Percentiles rank a stretch among this genome's conserved stretches.
phyloP scores from a whole-genome alignment of 1,139 yeast genomes.

The Pichia sp. region DNA sequence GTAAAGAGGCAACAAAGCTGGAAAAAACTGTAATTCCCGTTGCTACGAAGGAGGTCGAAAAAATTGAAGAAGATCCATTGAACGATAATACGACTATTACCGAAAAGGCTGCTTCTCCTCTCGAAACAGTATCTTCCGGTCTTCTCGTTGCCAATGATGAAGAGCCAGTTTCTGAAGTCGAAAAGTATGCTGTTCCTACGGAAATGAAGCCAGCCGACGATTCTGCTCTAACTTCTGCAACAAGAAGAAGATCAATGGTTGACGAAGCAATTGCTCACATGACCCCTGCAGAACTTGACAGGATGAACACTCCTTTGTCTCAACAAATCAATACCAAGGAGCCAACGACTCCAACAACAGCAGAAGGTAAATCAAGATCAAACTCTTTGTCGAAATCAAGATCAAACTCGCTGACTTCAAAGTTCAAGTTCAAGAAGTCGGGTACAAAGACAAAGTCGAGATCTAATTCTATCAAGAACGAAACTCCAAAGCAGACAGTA shows the following conservation, averaged over 20 bases:
- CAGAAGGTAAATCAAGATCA: slow-evolving; percentile 2
- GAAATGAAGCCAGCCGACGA: slow-evolving; percentile 9
- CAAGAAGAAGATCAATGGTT: slow-evolving; percentile 30
- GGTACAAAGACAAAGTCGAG: slow-evolving; percentile 9
- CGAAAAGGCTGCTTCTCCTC: background rate
- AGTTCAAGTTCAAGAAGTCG: slow-evolving; percentile 11
- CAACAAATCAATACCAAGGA: slow-evolving; percentile 22
- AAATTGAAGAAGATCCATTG: background rate
- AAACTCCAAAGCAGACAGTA: background rate
- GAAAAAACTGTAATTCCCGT: background rate
- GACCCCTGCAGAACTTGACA: slow-evolving; percentile 26
- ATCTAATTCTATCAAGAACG: slow-evolving; percentile 15
- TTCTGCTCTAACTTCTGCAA: background rate
- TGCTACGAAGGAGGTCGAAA: background rate
- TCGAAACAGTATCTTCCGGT: background rate
- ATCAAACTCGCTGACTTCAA: slow-evolving; percentile 21
- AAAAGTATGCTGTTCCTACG: background rate
- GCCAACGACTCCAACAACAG: slow-evolving; percentile 15
- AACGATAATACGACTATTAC: slow-evolving; percentile 1
- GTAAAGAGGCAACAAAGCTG: slow-evolving; percentile 3
- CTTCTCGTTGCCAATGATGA: background rate
- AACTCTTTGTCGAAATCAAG: slow-evolving; percentile 19
- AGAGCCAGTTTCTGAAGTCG: slow-evolving; percentile 1
- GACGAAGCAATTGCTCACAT: slow-evolving; percentile 28
- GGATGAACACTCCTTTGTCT: slow-evolving; percentile 28